phyloP scores from a whole-genome alignment of 139 green algal genomes.

The Chlamydomonas schloesseri region DNA sequence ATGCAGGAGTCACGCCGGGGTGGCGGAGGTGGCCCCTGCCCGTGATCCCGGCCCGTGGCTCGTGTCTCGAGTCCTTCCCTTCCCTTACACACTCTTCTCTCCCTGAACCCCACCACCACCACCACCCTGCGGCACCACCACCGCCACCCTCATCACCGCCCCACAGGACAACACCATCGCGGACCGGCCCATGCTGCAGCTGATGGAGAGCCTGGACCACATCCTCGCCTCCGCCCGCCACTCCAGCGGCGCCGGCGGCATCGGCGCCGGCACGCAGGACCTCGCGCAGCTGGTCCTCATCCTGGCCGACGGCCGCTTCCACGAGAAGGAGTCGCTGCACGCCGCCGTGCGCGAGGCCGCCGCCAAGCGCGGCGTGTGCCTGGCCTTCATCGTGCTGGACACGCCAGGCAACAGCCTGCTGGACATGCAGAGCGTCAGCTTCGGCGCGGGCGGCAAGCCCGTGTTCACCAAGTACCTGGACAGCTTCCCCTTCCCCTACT shows the following conservation, averaged over 20 bases:
- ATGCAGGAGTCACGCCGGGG: no score
- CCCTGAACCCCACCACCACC: not conserved
- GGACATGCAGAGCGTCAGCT: slow-evolving; percentile 94
- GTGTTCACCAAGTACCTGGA: slow-evolving; percentile 96
- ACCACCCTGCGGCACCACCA: not conserved
- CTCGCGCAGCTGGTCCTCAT: slow-evolving; percentile 94
- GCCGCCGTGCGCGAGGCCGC: slow-evolving; percentile 73
- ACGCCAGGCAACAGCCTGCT: slow-evolving; percentile 73
- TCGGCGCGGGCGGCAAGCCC: slow-evolving; percentile 89
- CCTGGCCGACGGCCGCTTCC: slow-evolving; percentile 96
- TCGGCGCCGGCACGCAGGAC: slow-evolving; percentile 38
- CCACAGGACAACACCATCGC: slow-evolving; percentile 93
- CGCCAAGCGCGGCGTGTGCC: slow-evolving; percentile 80
- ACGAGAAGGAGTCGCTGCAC: slow-evolving; percentile 92
- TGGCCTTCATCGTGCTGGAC: slow-evolving; percentile 94
- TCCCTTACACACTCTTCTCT: no score
- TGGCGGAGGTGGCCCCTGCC: no score
- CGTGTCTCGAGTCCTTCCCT: no score
- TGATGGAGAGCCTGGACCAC: slow-evolving; percentile 81
- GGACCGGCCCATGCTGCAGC: slow-evolving; percentile 90
- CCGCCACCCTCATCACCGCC: no score
- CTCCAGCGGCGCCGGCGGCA: slow-evolving; percentile 48
- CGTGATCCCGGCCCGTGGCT: no score
- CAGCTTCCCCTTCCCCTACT: slow-evolving; percentile 98
- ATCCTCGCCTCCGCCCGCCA: slow-evolving; percentile 82